phyloP scores from a whole-genome alignment of 2,329 filamentous ascomycete genomes.

The Raffaelea albimanens region DNA sequence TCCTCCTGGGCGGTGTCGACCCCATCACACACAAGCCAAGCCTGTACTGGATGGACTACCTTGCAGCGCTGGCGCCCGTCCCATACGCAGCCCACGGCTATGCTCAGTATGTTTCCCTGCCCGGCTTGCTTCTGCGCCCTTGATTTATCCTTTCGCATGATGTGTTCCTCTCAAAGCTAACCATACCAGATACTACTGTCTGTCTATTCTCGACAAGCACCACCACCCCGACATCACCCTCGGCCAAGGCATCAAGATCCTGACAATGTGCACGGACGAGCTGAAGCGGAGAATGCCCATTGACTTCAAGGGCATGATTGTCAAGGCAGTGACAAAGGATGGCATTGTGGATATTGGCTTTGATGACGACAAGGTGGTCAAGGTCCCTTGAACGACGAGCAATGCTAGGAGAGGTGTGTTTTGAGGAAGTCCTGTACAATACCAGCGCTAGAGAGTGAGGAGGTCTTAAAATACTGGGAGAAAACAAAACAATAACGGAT shows the following conservation, averaged over 20 bases:
- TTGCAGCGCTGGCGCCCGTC: conserved; percentile 76
- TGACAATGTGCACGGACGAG: conserved; percentile 94
- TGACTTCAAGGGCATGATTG: conserved; percentile 94
- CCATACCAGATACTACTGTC: conserved; percentile 74
- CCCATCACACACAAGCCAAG: conserved; percentile 83
- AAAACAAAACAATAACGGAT: neutral
- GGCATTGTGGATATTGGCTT: conserved; percentile 79
- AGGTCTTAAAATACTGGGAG: neutral
- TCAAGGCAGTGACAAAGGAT: conserved; percentile 93
- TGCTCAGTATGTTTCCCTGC: conserved; percentile 60
- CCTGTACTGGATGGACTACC: conserved; percentile 95
- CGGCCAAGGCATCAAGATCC: conserved; percentile 81
- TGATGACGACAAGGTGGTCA: conserved; percentile 68
- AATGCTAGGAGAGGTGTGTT: neutral
- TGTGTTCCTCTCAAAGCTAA: neutral
- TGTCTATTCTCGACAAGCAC: conserved; percentile 96
- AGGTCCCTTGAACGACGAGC: conserved; percentile 36
- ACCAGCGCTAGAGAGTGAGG: neutral
- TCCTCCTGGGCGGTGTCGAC: conserved; percentile 89
- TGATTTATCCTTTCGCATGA: neutral
- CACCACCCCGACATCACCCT: conserved; percentile 90
- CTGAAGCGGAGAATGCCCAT: conserved; percentile 93
- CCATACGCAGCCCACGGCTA: conserved; percentile 98
- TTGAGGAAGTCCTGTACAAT: neutral
- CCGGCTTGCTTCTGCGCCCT: neutral